A percentile compares a stretch with the other conserved stretches of the same genome.
Conservation (phyloP, 148 eudicot genomes). For the Hydrangea macrophylla region DNA sequence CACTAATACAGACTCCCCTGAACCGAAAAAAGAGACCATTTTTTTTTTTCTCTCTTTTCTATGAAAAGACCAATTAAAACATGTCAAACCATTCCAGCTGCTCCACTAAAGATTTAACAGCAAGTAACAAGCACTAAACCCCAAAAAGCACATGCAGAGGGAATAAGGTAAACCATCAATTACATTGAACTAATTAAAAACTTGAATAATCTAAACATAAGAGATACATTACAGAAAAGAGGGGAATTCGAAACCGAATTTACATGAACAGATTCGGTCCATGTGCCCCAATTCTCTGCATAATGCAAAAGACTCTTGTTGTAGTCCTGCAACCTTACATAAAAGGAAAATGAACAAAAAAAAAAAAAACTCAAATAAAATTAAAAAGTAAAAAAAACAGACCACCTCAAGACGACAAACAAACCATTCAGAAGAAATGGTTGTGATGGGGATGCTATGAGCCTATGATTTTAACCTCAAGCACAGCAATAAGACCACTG, state of each 20-base stretch:
- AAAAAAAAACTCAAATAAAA: too few species aligned
- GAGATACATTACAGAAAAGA: slow-evolving; percentile 11
- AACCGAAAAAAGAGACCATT: too few species aligned
- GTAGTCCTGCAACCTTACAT: slow-evolving; percentile 29
- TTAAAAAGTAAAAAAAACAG: slow-evolving; percentile 36
- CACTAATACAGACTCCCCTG: too few species aligned
- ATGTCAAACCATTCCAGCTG: too few species aligned
- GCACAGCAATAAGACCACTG: slow-evolving; percentile 87
- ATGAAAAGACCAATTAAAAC: too few species aligned
- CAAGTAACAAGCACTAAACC: not conserved
- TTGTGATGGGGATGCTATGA: slow-evolving; percentile 1
- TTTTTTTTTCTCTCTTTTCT: too few species aligned
- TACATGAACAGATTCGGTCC: slow-evolving; percentile 22
- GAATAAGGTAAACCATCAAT: not conserved
- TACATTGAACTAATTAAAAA: slow-evolving; percentile 5
- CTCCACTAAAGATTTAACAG: too few species aligned
- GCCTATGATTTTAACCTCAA: slow-evolving; percentile 34
- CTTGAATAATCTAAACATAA: slow-evolving; percentile 18
- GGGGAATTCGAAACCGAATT: slow-evolving; percentile 17
- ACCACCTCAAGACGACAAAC: slow-evolving; percentile 47
- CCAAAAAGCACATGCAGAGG: too few species aligned
- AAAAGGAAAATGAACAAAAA: slow-evolving; percentile 25
- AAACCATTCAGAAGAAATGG: slow-evolving; percentile 5
- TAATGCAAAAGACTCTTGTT: slow-evolving; percentile 26
- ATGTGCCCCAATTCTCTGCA: slow-evolving; percentile 15